Percentiles rank a stretch among this genome's conserved stretches.
Evolutionary conservation across 257 asterid species (phyloP).

Genomic region (Solanum tacnaense): DNA sequence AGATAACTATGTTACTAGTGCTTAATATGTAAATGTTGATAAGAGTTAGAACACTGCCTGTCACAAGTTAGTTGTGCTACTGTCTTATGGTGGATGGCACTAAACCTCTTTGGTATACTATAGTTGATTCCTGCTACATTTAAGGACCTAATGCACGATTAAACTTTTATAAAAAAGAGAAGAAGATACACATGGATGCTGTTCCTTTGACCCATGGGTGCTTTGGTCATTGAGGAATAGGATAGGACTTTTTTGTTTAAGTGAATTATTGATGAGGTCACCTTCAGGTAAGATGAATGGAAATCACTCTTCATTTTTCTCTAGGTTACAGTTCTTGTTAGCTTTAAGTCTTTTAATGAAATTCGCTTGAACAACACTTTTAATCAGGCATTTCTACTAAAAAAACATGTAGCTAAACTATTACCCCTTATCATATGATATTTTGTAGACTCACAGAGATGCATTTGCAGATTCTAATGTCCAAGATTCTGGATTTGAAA

Average conservation of each 20-base stretch:
- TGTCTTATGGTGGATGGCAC: too few relatives aligned
- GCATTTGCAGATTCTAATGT: slow-evolving; percentile 8
- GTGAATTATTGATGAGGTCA: neutral
- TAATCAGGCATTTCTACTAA: slow-evolving; percentile 17
- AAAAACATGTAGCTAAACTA: slow-evolving; percentile 14
- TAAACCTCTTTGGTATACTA: too few relatives aligned
- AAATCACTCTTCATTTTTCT: too few relatives aligned
- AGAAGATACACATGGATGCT: neutral
- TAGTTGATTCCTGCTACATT: too few relatives aligned
- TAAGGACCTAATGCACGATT: neutral
- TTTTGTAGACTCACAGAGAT: neutral
- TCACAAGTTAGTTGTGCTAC: too few relatives aligned
- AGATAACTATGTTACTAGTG: too few relatives aligned
- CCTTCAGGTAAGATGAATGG: too few relatives aligned
- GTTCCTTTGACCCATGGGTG: too few relatives aligned
- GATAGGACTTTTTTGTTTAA: too few relatives aligned
- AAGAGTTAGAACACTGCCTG: too few relatives aligned
- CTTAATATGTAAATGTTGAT: too few relatives aligned
- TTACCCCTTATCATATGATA: neutral
- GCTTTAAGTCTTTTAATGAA: slow-evolving; percentile 1
- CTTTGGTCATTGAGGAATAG: too few relatives aligned
- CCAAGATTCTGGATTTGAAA: slow-evolving; percentile 18
- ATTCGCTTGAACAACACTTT: slow-evolving; percentile 12
- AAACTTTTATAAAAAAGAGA: neutral
- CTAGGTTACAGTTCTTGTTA: neutral